Evolutionary conservation across 106 monocot genomes (phyloP).

Genomic region (Phalaenopsis aphrodite): DNA sequence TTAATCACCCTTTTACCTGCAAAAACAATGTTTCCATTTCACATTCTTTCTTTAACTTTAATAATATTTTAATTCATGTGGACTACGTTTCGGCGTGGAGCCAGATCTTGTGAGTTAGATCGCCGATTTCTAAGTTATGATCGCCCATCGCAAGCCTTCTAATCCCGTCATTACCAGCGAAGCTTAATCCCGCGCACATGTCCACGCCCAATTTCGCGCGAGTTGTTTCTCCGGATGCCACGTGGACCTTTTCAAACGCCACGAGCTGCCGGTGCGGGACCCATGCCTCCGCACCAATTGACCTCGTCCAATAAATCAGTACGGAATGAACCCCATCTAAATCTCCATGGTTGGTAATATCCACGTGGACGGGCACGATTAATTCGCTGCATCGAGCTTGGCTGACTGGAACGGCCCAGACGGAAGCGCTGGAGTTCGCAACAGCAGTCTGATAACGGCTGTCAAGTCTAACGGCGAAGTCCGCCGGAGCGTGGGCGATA

Average conservation of each 20-base stretch:
- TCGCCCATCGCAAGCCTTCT: slow-evolving; percentile 60
- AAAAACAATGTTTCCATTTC: too few relatives aligned
- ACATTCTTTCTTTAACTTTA: too few relatives aligned
- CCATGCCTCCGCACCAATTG: slow-evolving; percentile 15
- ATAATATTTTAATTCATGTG: too few relatives aligned
- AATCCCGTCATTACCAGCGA: slow-evolving; percentile 45
- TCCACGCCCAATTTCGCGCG: slow-evolving; percentile 42
- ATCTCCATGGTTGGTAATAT: slow-evolving; percentile 40
- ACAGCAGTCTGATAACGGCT: neutral
- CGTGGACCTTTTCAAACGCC: slow-evolving; percentile 63
- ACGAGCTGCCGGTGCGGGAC: slow-evolving; percentile 33
- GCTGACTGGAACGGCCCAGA: slow-evolving; percentile 33
- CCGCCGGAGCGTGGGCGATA: slow-evolving; percentile 26
- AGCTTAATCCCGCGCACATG: slow-evolving; percentile 60
- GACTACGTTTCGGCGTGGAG: too few relatives aligned
- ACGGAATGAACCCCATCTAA: slow-evolving; percentile 49
- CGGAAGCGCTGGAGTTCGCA: neutral
- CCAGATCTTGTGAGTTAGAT: slow-evolving; percentile 43
- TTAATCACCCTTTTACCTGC: too few relatives aligned
- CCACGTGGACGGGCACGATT: slow-evolving; percentile 40
- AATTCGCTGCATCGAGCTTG: slow-evolving; percentile 37
- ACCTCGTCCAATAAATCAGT: slow-evolving; percentile 36
- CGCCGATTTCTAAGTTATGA: slow-evolving; percentile 61
- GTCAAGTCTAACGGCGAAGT: slow-evolving; percentile 28
- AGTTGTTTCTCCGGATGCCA: slow-evolving; percentile 18